phyloP scores from a whole-genome alignment of 768 basidiomycete species.

The Lactifluus rugatus region DNA sequence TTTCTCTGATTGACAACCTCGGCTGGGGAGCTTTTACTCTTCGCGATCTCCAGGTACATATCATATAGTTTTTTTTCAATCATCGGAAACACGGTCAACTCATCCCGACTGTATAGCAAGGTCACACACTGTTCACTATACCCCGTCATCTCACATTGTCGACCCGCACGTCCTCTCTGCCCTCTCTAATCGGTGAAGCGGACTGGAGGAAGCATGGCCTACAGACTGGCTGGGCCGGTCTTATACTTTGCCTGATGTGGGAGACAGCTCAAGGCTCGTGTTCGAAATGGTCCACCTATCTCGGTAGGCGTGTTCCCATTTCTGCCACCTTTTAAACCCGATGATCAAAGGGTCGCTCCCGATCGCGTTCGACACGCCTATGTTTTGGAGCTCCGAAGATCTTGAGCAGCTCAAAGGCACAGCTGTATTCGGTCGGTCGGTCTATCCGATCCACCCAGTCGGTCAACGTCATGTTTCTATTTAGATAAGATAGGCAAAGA shows the following conservation, averaged over 20 bases:
- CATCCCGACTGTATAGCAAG: conserved; percentile 45
- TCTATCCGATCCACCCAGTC: background rate
- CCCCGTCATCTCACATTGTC: conserved; percentile 74
- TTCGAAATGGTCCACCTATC: conserved; percentile 65
- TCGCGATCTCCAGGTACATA: conserved; percentile 51
- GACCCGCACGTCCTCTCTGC: conserved; percentile 62
- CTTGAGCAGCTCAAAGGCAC: conserved; percentile 71
- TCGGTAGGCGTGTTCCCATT: conserved; percentile 37
- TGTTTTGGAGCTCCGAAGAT: conserved; percentile 84
- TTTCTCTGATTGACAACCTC: conserved; percentile 35
- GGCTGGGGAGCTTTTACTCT: conserved; percentile 70
- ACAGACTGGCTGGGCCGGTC: conserved; percentile 69
- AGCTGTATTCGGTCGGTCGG: conserved; percentile 67
- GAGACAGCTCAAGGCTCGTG: conserved; percentile 56
- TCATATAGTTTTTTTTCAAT: background rate
- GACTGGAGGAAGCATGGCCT: conserved; percentile 57
- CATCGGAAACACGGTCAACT: conserved; percentile 7
- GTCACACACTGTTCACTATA: conserved; percentile 68
- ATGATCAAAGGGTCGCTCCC: conserved; percentile 52
- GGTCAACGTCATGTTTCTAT: conserved; percentile 4
- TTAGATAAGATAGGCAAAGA: conserved; percentile 80
- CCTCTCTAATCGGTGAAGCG: conserved; percentile 43
- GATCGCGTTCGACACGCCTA: conserved; percentile 70
- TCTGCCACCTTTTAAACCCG: background rate
- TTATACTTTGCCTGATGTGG: conserved; percentile 96